Evolutionary conservation across 192 early-diverging fungal genomes (phyloP).

Genomic region (Powellomyces hirtus): DNA sequence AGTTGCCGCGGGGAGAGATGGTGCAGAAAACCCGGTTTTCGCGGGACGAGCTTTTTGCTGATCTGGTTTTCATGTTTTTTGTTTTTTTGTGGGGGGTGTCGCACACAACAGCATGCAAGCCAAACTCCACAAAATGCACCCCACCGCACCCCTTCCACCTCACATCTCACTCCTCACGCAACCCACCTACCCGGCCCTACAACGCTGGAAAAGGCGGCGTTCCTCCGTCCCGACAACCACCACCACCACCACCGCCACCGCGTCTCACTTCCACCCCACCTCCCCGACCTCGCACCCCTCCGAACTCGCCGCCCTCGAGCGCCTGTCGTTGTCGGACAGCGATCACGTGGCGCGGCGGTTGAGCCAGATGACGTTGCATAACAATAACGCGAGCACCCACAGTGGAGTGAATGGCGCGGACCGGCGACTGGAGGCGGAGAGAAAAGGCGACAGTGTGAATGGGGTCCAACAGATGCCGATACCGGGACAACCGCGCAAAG

Average conservation of each 20-base stretch:
- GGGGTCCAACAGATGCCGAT: conserved; percentile 29
- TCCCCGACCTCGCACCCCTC: not conserved
- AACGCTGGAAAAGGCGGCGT: not conserved
- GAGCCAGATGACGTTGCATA: not conserved
- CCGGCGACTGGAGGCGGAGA: not conserved
- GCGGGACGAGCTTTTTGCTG: not conserved
- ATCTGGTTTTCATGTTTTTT: not conserved
- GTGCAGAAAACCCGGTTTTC: not conserved
- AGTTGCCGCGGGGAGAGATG: not conserved
- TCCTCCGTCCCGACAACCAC: not conserved
- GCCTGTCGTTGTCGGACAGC: not conserved
- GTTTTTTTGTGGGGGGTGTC: too few species aligned
- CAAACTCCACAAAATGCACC: conserved; percentile 51
- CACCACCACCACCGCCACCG: not conserved
- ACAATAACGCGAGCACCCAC: too few species aligned
- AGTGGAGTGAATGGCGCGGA: not conserved
- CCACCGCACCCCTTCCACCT: conserved; percentile 29
- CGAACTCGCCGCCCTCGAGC: not conserved
- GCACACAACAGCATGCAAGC: conserved; percentile 48
- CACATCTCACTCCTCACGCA: conserved; percentile 40
- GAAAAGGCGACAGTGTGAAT: not conserved
- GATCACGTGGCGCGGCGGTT: not conserved
- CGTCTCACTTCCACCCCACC: not conserved
- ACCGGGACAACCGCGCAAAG: conserved; percentile 40
- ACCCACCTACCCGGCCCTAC: conserved; percentile 31